A percentile compares a stretch with the other conserved stretches of the same genome.
These are phyloP conservation scores for Gossypioides kirkii DNA, from an alignment of 345 rosid genomes.

Conservation along the genomic window DNA sequence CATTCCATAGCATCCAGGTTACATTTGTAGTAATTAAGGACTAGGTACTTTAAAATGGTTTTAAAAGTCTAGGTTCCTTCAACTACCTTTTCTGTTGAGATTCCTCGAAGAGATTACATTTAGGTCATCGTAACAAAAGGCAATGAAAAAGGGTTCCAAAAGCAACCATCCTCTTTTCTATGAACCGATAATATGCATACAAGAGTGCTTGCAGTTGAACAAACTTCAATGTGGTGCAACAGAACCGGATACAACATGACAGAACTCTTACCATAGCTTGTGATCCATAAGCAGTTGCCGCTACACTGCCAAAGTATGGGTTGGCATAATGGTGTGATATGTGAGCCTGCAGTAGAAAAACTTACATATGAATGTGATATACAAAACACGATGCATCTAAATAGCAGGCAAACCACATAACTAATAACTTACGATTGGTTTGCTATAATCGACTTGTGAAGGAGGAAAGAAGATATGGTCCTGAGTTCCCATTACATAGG, in stretches of 20 bases:
- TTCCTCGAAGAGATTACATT: neutral
- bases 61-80: constrained; percentile 1
- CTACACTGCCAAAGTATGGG: constrained; percentile 42
- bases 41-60: neutral
- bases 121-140: neutral
- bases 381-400: constrained; percentile 12
- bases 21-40: neutral
- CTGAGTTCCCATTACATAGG: constrained; percentile 35
- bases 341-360: constrained; percentile 28
- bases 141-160: neutral
- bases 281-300: constrained; percentile 38
- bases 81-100: neutral
- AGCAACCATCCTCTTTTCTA: neutral
- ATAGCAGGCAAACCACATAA: constrained; percentile 7
- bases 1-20: neutral
- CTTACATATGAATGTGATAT: neutral
- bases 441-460: constrained; percentile 39
- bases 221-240: neutral
- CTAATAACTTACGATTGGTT: constrained; percentile 28
- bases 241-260: neutral
- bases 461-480: constrained; percentile 41
- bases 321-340: constrained; percentile 46
- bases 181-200: neutral
- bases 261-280: constrained; percentile 43
- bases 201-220: neutral